A percentile compares a stretch with the other conserved stretches of the same genome.
These are phyloP conservation scores for Tulasnella sp. DNA, from an alignment of 768 basidiomycete species.

Conservation along the genomic window DNA sequence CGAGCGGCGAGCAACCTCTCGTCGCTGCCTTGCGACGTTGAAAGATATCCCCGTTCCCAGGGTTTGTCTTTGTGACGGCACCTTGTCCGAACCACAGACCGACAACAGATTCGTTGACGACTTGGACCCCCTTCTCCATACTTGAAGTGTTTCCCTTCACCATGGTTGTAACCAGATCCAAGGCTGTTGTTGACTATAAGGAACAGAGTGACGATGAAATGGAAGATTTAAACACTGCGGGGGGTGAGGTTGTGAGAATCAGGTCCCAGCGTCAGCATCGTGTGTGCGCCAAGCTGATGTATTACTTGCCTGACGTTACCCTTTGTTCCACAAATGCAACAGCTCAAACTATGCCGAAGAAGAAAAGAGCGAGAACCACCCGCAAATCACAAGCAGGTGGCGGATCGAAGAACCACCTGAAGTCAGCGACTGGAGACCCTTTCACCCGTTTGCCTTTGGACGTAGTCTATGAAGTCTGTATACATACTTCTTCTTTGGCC, in stretches of 20 bases:
- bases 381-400: neutral
- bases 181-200: neutral
- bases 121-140: too few species aligned
- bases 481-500: neutral
- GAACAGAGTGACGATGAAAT: neutral
- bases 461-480: neutral
- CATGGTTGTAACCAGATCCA: neutral
- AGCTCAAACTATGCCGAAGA: neutral
- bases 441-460: neutral
- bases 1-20: too few species aligned
- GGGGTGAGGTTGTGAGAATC: neutral
- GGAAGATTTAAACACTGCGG: neutral
- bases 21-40: too few species aligned
- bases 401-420: neutral
- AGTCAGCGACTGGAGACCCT: neutral
- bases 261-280: neutral
- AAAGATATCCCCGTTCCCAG: too few species aligned
- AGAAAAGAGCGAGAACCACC: neutral
- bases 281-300: neutral
- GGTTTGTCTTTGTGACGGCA: too few species aligned
- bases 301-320: neutral
- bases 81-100: too few species aligned
- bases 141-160: neutral
- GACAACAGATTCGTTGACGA: too few species aligned
- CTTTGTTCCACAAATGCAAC: neutral